Percentiles rank a stretch among this genome's conserved stretches.
Evolutionary conservation across 495 filamentous ascomycete genomes (phyloP).

Genomic region (Lepidopterella palustris): DNA sequence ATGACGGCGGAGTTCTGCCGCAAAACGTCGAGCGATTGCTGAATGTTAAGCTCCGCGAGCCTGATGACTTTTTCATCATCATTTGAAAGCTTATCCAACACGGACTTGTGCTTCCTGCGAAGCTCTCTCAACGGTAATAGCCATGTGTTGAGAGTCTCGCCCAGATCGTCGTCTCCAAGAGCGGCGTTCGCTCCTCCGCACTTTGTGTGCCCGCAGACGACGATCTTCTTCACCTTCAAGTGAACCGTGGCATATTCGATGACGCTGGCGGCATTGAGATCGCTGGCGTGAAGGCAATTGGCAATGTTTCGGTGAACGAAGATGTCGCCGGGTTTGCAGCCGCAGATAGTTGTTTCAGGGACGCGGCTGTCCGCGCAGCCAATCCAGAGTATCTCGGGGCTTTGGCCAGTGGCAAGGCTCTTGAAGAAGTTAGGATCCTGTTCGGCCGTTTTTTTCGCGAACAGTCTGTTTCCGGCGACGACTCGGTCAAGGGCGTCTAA

Average conservation of each 20-base stretch:
- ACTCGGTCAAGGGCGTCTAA: conserved; percentile 48
- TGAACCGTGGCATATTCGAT: conserved; percentile 73
- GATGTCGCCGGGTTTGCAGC: conserved; percentile 77
- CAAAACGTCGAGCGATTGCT: conserved; percentile 33
- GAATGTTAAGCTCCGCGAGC: conserved; percentile 39
- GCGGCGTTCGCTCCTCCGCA: conserved; percentile 75
- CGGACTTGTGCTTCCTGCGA: conserved; percentile 38
- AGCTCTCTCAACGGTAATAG: conserved; percentile 63
- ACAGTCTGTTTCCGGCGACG: conserved; percentile 62
- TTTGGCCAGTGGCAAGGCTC: conserved; percentile 60
- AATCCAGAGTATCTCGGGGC: conserved; percentile 79
- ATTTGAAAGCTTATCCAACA: conserved; percentile 23
- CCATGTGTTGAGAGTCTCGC: conserved; percentile 76
- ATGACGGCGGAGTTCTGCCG: conserved; percentile 33
- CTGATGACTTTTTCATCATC: conserved; percentile 27
- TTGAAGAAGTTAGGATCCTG: conserved; percentile 68
- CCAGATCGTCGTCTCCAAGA: conserved; percentile 59
- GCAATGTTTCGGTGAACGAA: conserved; percentile 95
- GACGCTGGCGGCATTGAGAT: conserved; percentile 70
- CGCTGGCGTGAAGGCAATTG: conserved; percentile 72
- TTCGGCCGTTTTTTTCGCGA: conserved; percentile 57
- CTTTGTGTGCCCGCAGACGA: conserved; percentile 75
- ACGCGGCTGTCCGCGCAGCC: conserved; percentile 87
- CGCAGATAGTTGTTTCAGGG: conserved; percentile 78
- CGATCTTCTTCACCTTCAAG: conserved; percentile 73